Percentiles rank a stretch among this genome's conserved stretches.
Evolutionary conservation across 108 stramenopile species (phyloP).

Genomic region (Nitzschia inconspicua): DNA sequence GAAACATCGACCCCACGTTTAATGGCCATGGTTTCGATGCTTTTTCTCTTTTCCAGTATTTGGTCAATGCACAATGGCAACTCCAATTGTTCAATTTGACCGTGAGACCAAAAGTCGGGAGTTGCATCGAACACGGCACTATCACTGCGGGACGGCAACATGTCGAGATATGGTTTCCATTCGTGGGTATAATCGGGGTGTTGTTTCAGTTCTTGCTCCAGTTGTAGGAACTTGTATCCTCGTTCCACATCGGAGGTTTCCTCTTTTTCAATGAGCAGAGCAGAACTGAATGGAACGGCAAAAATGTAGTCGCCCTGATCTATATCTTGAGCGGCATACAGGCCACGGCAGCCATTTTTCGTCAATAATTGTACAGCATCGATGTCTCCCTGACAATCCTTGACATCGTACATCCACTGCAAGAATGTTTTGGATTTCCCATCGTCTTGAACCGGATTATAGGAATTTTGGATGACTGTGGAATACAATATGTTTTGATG

Average conservation of each 20-base stretch:
- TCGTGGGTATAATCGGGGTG: neutral
- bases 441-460: too few species aligned
- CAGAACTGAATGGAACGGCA: constrained; percentile 25
- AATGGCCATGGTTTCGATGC: constrained; percentile 1
- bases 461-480: too few species aligned
- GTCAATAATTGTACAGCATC: neutral
- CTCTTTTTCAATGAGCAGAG: constrained; percentile 23
- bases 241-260: constrained; percentile 8
- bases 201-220: constrained; percentile 1
- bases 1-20: neutral
- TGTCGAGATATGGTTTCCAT: constrained; percentile 12
- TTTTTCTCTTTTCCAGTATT: constrained; percentile 7
- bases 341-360: constrained; percentile 8
- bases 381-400: constrained; percentile 20
- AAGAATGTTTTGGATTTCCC: neutral
- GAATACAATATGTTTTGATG: too few species aligned
- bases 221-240: neutral
- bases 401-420: constrained; percentile 18
- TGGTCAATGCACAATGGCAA: constrained; percentile 14
- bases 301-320: constrained; percentile 24
- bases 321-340: constrained; percentile 13
- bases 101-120: constrained; percentile 36
- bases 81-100: constrained; percentile 28
- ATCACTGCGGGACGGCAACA: constrained; percentile 9
- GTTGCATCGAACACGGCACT: constrained; percentile 21